These are phyloP conservation scores for Botryotinia calthae DNA, from an alignment of 2,329 filamentous ascomycete species.

Conservation along the genomic window DNA sequence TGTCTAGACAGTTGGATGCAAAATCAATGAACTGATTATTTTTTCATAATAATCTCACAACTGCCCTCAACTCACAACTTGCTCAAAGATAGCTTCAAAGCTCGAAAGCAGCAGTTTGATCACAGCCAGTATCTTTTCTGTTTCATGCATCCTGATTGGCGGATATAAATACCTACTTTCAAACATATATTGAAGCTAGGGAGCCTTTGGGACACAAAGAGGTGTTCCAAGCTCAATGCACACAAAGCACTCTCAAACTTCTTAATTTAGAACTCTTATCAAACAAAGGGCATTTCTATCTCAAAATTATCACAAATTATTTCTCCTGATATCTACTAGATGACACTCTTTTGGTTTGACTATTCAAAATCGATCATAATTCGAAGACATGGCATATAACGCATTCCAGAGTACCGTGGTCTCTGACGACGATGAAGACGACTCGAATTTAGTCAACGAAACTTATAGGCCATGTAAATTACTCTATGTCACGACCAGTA, in stretches of 20 bases:
- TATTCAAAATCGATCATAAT: background rate
- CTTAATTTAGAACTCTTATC: slow-evolving; percentile 4
- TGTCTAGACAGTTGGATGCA: background rate
- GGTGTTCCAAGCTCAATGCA: background rate
- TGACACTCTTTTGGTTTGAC: background rate
- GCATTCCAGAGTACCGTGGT: background rate
- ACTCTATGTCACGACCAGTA: background rate
- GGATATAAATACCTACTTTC: background rate
- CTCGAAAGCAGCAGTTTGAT: too few species aligned
- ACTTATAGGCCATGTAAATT: background rate
- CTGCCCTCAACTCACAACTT: background rate
- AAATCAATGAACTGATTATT: background rate
- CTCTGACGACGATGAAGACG: background rate
- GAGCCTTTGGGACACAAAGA: background rate
- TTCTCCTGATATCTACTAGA: background rate
- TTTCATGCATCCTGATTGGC: background rate
- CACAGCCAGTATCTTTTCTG: background rate
- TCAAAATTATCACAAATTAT: background rate
- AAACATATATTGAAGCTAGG: background rate
- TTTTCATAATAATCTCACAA: background rate
- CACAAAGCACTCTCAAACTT: slow-evolving; percentile 6
- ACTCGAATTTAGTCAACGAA: background rate
- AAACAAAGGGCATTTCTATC: background rate
- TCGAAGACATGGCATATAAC: background rate
- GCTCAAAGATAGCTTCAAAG: background rate